Conservation (phyloP, 805 yeast genomes). For the Saccharomyces eubayanus region DNA sequence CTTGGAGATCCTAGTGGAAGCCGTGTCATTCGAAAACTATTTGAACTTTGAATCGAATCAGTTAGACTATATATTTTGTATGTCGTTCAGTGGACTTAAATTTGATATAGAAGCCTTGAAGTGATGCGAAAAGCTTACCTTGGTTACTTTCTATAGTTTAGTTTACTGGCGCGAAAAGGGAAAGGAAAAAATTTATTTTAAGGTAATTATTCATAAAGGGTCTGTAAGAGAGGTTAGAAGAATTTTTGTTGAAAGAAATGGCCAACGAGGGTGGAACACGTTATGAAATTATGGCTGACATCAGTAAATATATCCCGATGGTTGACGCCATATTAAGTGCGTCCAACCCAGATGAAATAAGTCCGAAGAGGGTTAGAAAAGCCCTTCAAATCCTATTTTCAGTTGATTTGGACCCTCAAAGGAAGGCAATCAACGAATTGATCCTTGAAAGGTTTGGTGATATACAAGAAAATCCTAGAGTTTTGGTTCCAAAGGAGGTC, state of each 20-base stretch:
- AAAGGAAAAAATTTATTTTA: background rate
- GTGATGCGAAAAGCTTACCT: background rate
- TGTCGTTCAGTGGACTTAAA: too few species aligned
- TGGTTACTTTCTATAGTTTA: background rate
- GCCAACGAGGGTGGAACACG: background rate
- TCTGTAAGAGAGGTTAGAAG: background rate
- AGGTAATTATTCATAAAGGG: background rate
- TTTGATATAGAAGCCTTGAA: background rate
- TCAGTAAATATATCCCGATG: conserved; percentile 44
- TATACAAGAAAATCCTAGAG: conserved; percentile 33
- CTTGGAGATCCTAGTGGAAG: conserved; percentile 16
- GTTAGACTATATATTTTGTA: too few species aligned
- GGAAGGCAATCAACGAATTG: conserved; percentile 51
- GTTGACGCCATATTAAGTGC: conserved; percentile 69
- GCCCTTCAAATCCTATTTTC: conserved; percentile 66
- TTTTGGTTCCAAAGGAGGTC: conserved; percentile 28
- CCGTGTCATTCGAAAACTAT: conserved; percentile 20
- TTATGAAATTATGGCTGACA: conserved; percentile 8
- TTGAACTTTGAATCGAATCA: conserved; percentile 15
- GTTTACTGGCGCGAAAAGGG: background rate
- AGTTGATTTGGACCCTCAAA: conserved; percentile 41
- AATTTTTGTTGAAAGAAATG: background rate
- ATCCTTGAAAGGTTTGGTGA: conserved; percentile 51
- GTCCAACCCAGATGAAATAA: conserved; percentile 58
- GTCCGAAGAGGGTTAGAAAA: conserved; percentile 61